Base-by-base conservation (phyloP, 2,329 filamentous ascomycete species). In the Macrophomina pseudophaseolina region DNA sequence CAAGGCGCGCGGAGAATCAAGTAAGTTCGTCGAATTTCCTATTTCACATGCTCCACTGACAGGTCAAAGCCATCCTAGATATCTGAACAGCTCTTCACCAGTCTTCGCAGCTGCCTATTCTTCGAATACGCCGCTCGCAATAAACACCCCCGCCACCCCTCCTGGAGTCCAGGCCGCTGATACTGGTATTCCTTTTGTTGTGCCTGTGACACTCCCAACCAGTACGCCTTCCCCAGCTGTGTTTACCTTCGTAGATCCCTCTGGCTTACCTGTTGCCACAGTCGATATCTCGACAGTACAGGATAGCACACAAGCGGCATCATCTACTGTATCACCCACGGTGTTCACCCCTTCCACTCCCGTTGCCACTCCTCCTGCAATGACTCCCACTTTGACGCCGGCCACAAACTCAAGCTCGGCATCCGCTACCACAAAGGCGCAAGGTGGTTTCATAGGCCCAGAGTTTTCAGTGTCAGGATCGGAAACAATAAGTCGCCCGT, bases 221-320 rank as follows among this genome's bases (percentile, higher is more conserved):
- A 71, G 75, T 56, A 75, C 72, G 12, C 67, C 68, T 5, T 71
- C 72, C 49, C 66, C 70, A 67, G 65, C 75, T 18, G 74, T 71
- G 16, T 71, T 78, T 48, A 79, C 75, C 3, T 79, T 78, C 54
- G 65, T 72, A 12, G 68, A 76, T 52, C 73, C 73, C 0, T 68
- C 75, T 40, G 75, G 76, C 14, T 67, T 72, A 38, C 76, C 75
- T n/a, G 52, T 76, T n/a, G 71, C 69, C 3, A 78, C 76, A 11
- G 70, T 73, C 59, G 67, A 73, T 4, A 70, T 69, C 12, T 68
- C 74, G 62, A 75, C 74, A 12, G 32, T 75, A n/a, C 60, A 74
- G 11, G 76, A 72, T 3, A 79, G 75, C 11, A 65, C 58, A 28
- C 42, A 49, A 18, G 58, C 7, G 9, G 42, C 35, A 12, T 49